A percentile compares a stretch with the other conserved stretches of the same genome.
Evolutionary conservation across 768 basidiomycete genomes (phyloP).

Genomic region (Suillus fuscotomentosus): DNA sequence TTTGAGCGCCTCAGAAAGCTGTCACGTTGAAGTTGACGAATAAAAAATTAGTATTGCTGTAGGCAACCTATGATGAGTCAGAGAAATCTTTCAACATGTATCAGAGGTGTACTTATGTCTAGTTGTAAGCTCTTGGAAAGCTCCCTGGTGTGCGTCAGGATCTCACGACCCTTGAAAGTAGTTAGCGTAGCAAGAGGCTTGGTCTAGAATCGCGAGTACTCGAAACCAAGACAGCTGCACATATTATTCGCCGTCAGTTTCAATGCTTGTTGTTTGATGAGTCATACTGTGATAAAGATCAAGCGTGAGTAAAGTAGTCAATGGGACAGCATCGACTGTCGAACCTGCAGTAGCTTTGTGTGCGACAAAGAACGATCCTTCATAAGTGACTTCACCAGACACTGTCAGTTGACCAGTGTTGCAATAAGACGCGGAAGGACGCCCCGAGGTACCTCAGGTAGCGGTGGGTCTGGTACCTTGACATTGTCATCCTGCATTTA

Average conservation of each 20-base stretch:
- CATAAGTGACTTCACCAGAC: conserved; percentile 92
- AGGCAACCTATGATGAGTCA: conserved; percentile 70
- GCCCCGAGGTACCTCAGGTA: conserved; percentile 68
- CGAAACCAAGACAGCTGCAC: conserved; percentile 99
- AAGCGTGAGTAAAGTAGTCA: conserved; percentile 1
- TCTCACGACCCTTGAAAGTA: conserved; percentile 97
- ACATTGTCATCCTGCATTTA: conserved; percentile 62
- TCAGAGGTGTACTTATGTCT: conserved; percentile 58
- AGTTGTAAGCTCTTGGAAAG: conserved; percentile 87
- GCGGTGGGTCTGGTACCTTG: conserved; percentile 86
- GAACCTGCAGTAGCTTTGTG: conserved; percentile 81
- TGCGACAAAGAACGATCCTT: conserved; percentile 75
- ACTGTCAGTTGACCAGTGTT: conserved; percentile 88
- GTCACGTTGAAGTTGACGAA: conserved; percentile 96
- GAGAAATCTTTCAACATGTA: neutral
- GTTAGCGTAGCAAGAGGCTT: conserved; percentile 95
- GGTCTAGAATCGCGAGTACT: conserved; percentile 95
- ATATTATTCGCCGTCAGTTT: conserved; percentile 99
- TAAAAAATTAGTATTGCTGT: conserved; percentile 98
- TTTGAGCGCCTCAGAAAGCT: conserved; percentile 83
- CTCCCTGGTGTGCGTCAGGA: conserved; percentile 89
- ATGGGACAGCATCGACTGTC: conserved; percentile 6
- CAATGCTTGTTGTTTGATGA: conserved; percentile 91
- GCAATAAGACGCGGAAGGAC: conserved; percentile 97
- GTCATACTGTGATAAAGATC: conserved; percentile 62